These are phyloP conservation scores for Calendula officinalis DNA, from an alignment of 129 eudicot genomes.

Conservation along the genomic window DNA sequence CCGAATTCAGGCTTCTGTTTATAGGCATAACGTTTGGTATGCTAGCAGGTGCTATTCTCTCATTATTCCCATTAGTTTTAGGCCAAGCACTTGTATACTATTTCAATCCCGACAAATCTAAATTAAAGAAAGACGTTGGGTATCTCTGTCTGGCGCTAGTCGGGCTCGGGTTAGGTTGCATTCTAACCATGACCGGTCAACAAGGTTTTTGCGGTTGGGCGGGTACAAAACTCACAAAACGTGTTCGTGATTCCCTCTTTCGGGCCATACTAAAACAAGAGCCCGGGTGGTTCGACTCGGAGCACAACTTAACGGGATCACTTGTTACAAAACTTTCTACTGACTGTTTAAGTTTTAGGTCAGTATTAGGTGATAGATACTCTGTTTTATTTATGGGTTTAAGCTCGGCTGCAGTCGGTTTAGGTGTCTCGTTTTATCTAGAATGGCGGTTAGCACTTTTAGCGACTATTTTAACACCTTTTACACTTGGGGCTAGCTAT, in stretches of 20 bases:
- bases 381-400: constrained; percentile 80
- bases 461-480: constrained; percentile 62
- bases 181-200: constrained; percentile 68
- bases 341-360: constrained; percentile 64
- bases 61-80: constrained; percentile 60
- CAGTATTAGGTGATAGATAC: constrained; percentile 71
- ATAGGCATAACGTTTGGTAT: constrained; percentile 54
- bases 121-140: constrained; percentile 52
- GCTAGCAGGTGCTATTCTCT: constrained; percentile 76
- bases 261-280: constrained; percentile 69
- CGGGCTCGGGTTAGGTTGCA: constrained; percentile 76
- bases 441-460: constrained; percentile 68
- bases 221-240: constrained; percentile 69
- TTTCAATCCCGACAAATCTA: constrained; percentile 35
- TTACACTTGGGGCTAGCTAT: constrained; percentile 88
- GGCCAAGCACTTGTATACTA: constrained; percentile 72
- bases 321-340: constrained; percentile 67
- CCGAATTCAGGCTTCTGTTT: constrained; percentile 44
- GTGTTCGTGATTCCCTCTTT: constrained; percentile 54
- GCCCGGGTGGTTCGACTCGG: constrained; percentile 80
- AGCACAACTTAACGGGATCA: constrained; percentile 57
- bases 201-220: constrained; percentile 93
- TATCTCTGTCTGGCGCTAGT: constrained; percentile 59
- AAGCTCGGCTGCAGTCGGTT: constrained; percentile 80
- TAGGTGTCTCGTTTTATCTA: constrained; percentile 54